Percentiles rank a stretch among this genome's conserved stretches.
Conservation (phyloP, 2,329 filamentous ascomycete genomes). For the Xylariaceae sp. region DNA sequence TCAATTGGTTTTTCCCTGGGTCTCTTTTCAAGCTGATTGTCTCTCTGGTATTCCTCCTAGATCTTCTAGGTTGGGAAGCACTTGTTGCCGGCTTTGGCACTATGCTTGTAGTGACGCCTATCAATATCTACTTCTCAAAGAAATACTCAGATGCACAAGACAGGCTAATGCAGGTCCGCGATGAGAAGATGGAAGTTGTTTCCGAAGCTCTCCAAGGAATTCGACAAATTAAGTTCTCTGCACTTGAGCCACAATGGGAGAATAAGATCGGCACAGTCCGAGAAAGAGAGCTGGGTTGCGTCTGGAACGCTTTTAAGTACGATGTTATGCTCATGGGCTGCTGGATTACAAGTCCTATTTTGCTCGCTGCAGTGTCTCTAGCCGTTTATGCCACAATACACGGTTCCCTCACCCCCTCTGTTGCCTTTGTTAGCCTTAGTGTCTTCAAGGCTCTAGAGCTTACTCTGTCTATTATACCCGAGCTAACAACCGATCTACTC, state of each 20-base stretch:
- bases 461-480: constrained; percentile 72
- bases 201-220: constrained; percentile 81
- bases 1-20: constrained; percentile 68
- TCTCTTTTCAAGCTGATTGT: constrained; percentile 68
- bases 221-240: constrained; percentile 84
- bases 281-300: constrained; percentile 67
- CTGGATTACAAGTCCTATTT: constrained; percentile 76
- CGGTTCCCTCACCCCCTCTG: constrained; percentile 68
- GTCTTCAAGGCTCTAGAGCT: constrained; percentile 77
- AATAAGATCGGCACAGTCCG: constrained; percentile 69
- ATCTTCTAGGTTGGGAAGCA: constrained; percentile 74
- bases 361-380: constrained; percentile 74
- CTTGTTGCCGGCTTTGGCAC: constrained; percentile 69
- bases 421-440: constrained; percentile 80
- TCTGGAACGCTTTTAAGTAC: constrained; percentile 69
- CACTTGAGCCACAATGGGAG: constrained; percentile 77
- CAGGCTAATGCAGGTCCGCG: constrained; percentile 74
- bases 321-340: constrained; percentile 69
- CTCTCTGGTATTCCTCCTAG: constrained; percentile 69
- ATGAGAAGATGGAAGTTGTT: constrained; percentile 76
- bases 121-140: constrained; percentile 72
- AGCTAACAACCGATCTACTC: constrained; percentile 71
- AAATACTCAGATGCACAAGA: constrained; percentile 70
- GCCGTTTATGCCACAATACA: constrained; percentile 70
- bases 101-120: constrained; percentile 67